Evolutionary conservation across 2,329 filamentous ascomycete species (phyloP).

Genomic region (Penicillium sp.): DNA sequence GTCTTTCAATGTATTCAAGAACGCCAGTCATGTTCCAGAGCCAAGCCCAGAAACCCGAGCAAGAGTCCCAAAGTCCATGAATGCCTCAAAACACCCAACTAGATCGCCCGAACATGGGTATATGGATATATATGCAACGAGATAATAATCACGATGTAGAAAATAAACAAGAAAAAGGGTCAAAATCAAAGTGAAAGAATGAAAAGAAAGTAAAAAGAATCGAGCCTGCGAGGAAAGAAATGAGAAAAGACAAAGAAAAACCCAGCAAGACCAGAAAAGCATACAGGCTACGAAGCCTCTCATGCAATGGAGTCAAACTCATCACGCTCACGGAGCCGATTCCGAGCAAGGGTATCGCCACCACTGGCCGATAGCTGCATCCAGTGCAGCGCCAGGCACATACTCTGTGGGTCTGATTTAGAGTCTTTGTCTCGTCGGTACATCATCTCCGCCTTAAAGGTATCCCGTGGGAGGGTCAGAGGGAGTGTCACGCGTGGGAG

Average conservation of each 20-base stretch:
- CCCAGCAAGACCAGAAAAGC: not conserved
- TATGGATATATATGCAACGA: slow-evolving; percentile 25
- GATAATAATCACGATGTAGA: slow-evolving; percentile 18
- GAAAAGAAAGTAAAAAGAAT: not conserved
- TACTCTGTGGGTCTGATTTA: slow-evolving; percentile 77
- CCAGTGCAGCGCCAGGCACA: slow-evolving; percentile 96
- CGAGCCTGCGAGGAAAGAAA: slow-evolving; percentile 30
- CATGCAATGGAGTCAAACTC: slow-evolving; percentile 60
- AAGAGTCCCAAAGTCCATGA: slow-evolving; percentile 15
- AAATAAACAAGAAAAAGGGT: slow-evolving; percentile 1
- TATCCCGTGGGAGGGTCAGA: slow-evolving; percentile 77
- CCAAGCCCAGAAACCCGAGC: slow-evolving; percentile 3
- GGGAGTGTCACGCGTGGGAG: slow-evolving; percentile 77
- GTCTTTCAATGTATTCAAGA: slow-evolving; percentile 20
- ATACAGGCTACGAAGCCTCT: slow-evolving; percentile 12
- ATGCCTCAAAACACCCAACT: slow-evolving; percentile 27
- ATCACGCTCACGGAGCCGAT: slow-evolving; percentile 71
- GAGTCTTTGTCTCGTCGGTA: slow-evolving; percentile 60
- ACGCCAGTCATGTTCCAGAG: slow-evolving; percentile 14
- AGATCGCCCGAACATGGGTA: slow-evolving; percentile 24
- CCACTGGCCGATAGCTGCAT: slow-evolving; percentile 86
- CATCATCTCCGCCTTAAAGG: slow-evolving; percentile 86
- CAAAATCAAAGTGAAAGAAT: not conserved
- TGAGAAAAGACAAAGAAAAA: slow-evolving; percentile 21
- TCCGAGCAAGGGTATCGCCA: slow-evolving; percentile 80